Percentiles rank a stretch among this genome's conserved stretches.
Evolutionary conservation across 495 filamentous ascomycete species (phyloP).

Genomic region (Cudoniella acicularis): DNA sequence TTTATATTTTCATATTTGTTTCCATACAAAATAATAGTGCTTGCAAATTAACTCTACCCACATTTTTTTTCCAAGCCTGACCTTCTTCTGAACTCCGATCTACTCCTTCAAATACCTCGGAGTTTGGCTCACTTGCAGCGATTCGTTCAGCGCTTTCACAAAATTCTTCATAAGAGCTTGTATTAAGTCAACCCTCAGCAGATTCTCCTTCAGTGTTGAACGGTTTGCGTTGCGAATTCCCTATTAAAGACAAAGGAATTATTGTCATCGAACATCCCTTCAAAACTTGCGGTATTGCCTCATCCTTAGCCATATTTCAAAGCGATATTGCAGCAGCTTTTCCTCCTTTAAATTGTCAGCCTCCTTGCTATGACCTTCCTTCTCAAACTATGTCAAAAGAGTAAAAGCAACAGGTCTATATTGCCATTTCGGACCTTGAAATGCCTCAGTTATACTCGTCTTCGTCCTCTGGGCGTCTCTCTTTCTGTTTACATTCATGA

Average conservation of each 20-base stretch:
- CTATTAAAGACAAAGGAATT: conserved; percentile 55
- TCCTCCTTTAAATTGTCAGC: conserved; percentile 27
- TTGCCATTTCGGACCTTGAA: conserved; percentile 54
- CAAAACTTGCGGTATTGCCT: conserved; percentile 39
- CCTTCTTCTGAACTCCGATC: conserved; percentile 53
- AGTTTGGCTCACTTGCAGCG: too few species aligned
- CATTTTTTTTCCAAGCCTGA: conserved; percentile 55
- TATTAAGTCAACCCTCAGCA: conserved; percentile 45
- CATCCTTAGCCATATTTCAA: conserved; percentile 52
- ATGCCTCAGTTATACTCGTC: conserved; percentile 42
- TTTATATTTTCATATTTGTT: too few species aligned
- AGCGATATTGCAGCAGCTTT: conserved; percentile 47
- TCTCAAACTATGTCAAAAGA: conserved; percentile 42
- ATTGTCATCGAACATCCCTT: conserved; percentile 52
- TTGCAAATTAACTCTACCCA: too few species aligned
- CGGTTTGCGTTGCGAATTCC: conserved; percentile 54
- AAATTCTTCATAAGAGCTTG: conserved; percentile 48
- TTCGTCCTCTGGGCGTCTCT: conserved; percentile 15
- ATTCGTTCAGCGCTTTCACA: conserved; percentile 43
- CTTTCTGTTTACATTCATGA: conserved; percentile 31
- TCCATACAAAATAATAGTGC: too few species aligned
- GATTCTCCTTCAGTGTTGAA: conserved; percentile 37
- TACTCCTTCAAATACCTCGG: conserved; percentile 61
- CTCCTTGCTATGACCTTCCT: conserved; percentile 25
- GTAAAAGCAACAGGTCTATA: conserved; percentile 47